Evolutionary conservation across 441 rosid species (phyloP), one percentile per base, ranked within the genome.

Genomic region (Biscutella laevigata): DNA sequence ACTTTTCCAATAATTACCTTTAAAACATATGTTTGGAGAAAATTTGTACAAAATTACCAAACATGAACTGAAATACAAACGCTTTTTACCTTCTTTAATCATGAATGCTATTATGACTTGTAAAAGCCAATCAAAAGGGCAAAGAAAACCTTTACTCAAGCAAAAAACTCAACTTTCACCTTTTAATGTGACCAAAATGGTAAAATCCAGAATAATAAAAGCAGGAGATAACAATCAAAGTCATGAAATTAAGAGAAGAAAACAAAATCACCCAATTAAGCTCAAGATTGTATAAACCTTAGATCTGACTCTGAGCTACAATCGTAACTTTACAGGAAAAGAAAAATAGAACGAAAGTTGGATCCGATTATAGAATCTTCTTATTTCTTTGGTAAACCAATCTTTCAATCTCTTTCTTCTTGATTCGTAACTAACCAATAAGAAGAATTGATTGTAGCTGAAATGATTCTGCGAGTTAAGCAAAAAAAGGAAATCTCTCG

Each of bases 51-150:
- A 50, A 52, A 47, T 51, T 37, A 43, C 40, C 1, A 14, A 53
- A 36, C 46, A 27, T 35, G 33, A 52, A 61, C 2, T 14, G 10
- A 28, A 16, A 34, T 1, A 9, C 2, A 28, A 12, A 12, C 1
- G 30, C 36, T 34, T 40, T 53, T 36, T 1, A n/a, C 7, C 47
- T 15, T 57, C n/a, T 62, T 7, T 40, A 65, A 65, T 57, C 42
- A 65, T 65, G 64, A 43, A 58, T 44, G 64, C 40, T 50, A 64
- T 29, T 11, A 64, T 64, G 49, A 53, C 50, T 66, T 58, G 59
- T 57, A 57, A 57, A 57, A 47, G 69, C 53, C 3, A 64, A 11
- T 7, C 29, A 61, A 21, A 36, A 43, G 37, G 28, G 12, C 7
- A 2, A 17, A 40, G 1, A 6, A 21, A 14, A 5, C 39, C 28